Percentiles rank a stretch among this genome's conserved stretches.
Conservation (phyloP, 352 stramenopile genomes). For the Globisporangium mamillatum region DNA sequence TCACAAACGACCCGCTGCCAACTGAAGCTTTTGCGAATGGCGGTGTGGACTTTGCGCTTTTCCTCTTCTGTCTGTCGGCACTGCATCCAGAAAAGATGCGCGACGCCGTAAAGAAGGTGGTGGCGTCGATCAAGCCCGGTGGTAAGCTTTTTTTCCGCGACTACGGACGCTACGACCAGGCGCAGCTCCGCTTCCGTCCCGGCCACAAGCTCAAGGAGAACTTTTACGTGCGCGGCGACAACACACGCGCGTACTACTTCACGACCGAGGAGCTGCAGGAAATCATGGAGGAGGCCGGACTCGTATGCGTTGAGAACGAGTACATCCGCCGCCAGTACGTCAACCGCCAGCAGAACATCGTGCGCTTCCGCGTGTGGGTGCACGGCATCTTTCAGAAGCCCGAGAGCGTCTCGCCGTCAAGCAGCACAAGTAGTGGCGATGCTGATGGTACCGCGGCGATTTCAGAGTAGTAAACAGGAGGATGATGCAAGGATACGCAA, state of each 20-base stretch:
- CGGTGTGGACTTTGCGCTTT: constrained; percentile 80
- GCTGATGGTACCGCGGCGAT: background rate
- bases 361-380: constrained; percentile 88
- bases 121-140: constrained; percentile 64
- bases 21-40: constrained; percentile 44
- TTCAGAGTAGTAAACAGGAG: background rate
- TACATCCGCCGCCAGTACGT: constrained; percentile 88
- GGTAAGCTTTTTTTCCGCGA: constrained; percentile 92
- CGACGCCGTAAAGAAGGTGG: constrained; percentile 85
- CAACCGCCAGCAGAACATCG: constrained; percentile 82
- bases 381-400: constrained; percentile 86
- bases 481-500: background rate
- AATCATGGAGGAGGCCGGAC: constrained; percentile 56
- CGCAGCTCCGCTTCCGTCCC: constrained; percentile 90
- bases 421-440: background rate
- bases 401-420: background rate
- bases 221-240: constrained; percentile 94
- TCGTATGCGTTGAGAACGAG: constrained; percentile 72
- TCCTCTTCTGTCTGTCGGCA: constrained; percentile 90
- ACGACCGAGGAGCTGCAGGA: constrained; percentile 72
- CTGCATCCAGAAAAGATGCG: constrained; percentile 89
- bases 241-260: constrained; percentile 96
- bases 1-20: constrained; percentile 76
- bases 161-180: constrained; percentile 95
- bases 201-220: constrained; percentile 91